A percentile compares a stretch with the other conserved stretches of the same genome.
Conservation (phyloP, 2,329 filamentous ascomycete species). For the Talaromyces sp. region DNA sequence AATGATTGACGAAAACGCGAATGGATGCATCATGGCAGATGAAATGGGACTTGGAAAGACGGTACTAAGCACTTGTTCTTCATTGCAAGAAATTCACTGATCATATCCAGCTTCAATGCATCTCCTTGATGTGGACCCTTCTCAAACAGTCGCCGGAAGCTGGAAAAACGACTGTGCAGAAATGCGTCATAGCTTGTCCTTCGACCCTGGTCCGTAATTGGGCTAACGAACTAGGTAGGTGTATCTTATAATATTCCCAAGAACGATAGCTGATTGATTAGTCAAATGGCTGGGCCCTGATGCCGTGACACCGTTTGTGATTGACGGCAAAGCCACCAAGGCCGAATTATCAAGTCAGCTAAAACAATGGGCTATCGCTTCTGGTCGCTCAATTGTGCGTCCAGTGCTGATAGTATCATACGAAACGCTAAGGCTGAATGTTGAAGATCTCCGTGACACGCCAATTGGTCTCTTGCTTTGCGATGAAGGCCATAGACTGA, state of each 20-base stretch:
- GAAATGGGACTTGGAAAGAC: constrained; percentile 99
- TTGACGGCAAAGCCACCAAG: constrained; percentile 94
- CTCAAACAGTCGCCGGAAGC: constrained; percentile 93
- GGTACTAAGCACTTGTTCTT: constrained; percentile 29
- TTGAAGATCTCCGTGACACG: constrained; percentile 82
- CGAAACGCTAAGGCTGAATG: constrained; percentile 87
- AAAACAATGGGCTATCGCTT: constrained; percentile 90
- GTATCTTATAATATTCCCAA: background rate
- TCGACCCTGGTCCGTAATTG: constrained; percentile 96
- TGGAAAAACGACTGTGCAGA: constrained; percentile 90
- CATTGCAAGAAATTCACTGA: constrained; percentile 9
- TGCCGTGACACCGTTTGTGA: constrained; percentile 87
- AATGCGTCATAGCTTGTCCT: constrained; percentile 93
- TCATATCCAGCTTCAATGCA: constrained; percentile 69
- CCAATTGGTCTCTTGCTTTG: constrained; percentile 91
- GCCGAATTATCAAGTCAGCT: constrained; percentile 87
- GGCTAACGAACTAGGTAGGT: constrained; percentile 77
- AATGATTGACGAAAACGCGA: constrained; percentile 88
- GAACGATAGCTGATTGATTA: constrained; percentile 23
- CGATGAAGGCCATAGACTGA: constrained; percentile 92
- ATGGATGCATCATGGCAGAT: constrained; percentile 99
- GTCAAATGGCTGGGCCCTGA: constrained; percentile 94
- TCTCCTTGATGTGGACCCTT: constrained; percentile 92
- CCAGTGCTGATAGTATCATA: constrained; percentile 98
- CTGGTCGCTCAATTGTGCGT: constrained; percentile 80